These are phyloP conservation scores for Aspergillus niger DNA, from an alignment of 2,329 filamentous ascomycete species.

Conservation along the genomic window DNA sequence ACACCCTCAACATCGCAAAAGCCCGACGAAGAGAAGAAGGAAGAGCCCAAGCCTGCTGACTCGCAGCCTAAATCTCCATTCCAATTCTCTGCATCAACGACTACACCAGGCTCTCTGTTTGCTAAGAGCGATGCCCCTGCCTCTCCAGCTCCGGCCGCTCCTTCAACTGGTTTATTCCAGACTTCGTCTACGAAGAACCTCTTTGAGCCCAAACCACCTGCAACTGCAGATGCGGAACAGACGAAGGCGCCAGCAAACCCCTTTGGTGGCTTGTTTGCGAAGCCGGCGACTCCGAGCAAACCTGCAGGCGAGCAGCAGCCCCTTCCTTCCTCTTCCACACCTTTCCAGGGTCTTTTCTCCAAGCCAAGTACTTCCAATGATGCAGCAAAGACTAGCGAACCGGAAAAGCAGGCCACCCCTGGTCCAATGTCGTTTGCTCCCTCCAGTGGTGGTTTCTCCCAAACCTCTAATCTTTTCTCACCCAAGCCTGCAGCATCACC, in stretches of 20 bases:
- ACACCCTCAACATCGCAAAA: constrained; percentile 13
- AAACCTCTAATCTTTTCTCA: constrained; percentile 8
- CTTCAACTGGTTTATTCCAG: constrained; percentile 21
- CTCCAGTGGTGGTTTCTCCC: constrained; percentile 6
- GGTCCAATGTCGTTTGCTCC: constrained; percentile 19
- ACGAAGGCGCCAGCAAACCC: constrained; percentile 23
- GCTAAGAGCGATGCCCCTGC: constrained; percentile 18
- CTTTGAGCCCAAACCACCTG: constrained; percentile 25
- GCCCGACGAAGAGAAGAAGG: constrained; percentile 16
- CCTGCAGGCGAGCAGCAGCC: constrained; percentile 20
- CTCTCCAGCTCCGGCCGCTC: constrained; percentile 13
- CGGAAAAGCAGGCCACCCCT: constrained; percentile 15
- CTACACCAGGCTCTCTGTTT: constrained; percentile 19
- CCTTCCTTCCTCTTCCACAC: constrained; percentile 10
- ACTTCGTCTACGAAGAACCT: constrained; percentile 25
- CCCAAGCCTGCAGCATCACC: constrained; percentile 15
- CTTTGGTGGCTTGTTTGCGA: constrained; percentile 25
- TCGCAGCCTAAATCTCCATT: constrained; percentile 17
- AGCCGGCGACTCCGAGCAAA: constrained; percentile 17
- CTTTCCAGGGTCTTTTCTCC: constrained; percentile 20
- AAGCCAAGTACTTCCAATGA: constrained; percentile 20
- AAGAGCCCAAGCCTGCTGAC: constrained; percentile 17
- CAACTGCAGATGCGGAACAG: constrained; percentile 18
- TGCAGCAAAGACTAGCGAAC: constrained; percentile 14
- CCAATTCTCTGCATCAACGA: constrained; percentile 16